Evolutionary conservation across 1,284 basidiomycete species (phyloP), one percentile per base, ranked within the genome.

Genomic region (Abortiporus biennis): DNA sequence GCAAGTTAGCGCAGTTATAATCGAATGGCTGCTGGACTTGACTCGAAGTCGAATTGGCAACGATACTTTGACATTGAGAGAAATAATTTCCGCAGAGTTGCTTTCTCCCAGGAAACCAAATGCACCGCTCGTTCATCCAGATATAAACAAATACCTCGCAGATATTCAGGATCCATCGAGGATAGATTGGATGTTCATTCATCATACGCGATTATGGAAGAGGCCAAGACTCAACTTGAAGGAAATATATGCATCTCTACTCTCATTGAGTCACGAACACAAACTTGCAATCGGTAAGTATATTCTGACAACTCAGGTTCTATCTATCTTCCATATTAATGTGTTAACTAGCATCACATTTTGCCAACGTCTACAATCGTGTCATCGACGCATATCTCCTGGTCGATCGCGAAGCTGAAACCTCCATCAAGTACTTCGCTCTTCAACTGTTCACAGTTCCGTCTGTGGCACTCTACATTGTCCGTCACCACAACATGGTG

Each of bases 381-480:
- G 72, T 96, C 38, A 85, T 93, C 52, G 90, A 95, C 54, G 79
- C 89, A 3, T 96, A 93, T 63, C 78, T 97, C 6, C 78, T 94
- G 33, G 80, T 89, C 17, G 94, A 97, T 55, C 76, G 92, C 19
- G 93, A 97, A 59, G 84, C 87, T 1, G 94, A 97, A 61, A 90
- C 89, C 3, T 89, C 91, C 13, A 89, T 95, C 64, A 90, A 92
- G 57, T 92, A 91, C 53, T 89, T 95, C 52, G 86, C 90, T 22
- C 76, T 93, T 13, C 89, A 94, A 55, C 73, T 96, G 24, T 92
- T 95, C 65, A 92, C 92, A 0, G 83, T 92, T 2, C 92, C 92
- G 0, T 85, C 85, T 1, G 80, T 92, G 39, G 85, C 89, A 1
- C 71, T 76, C 6, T 82, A 92, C 49, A 80, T 94, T 36, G 82